These are phyloP conservation scores for Tetracladium setigerum DNA, from an alignment of 495 filamentous ascomycete genomes.

Conservation along the genomic window DNA sequence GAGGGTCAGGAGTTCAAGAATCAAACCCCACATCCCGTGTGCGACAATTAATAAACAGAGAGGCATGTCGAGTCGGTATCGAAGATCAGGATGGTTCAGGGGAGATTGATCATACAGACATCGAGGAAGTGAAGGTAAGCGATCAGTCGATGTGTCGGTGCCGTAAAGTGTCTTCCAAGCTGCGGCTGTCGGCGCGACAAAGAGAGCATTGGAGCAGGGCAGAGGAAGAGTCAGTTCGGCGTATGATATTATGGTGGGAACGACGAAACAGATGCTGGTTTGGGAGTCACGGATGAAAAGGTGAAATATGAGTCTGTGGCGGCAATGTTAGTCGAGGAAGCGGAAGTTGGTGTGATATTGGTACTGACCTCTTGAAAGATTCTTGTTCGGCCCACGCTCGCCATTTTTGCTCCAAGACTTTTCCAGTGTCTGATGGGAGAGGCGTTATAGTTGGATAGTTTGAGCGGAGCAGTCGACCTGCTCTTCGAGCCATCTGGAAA, in stretches of 20 bases:
- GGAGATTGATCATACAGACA: not conserved
- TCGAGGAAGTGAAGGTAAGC: not conserved
- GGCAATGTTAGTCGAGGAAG: no score
- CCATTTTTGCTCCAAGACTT: slow-evolving; percentile 10
- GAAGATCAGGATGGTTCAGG: slow-evolving; percentile 18
- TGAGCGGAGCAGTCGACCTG: not conserved
- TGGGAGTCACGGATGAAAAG: slow-evolving; percentile 51
- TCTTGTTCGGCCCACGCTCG: no score
- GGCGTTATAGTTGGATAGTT: not conserved
- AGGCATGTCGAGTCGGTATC: slow-evolving; percentile 40
- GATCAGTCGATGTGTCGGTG: no score
- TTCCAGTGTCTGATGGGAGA: slow-evolving; percentile 30
- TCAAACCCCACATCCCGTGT: slow-evolving; percentile 50
- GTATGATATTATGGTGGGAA: slow-evolving; percentile 53
- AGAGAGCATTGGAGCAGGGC: slow-evolving; percentile 44
- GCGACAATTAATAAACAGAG: slow-evolving; percentile 43
- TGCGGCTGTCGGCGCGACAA: slow-evolving; percentile 45
- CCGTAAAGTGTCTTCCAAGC: slow-evolving; percentile 51
- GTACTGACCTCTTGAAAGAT: no score
- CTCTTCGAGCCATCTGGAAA: slow-evolving; percentile 20
- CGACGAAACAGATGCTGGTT: slow-evolving; percentile 47
- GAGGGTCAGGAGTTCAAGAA: slow-evolving; percentile 43
- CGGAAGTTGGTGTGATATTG: not conserved
- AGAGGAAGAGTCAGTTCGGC: slow-evolving; percentile 54
- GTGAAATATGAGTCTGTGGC: slow-evolving; percentile 52